Conservation (phyloP, 208 protist genomes). For the Phytomonas sp. region DNA sequence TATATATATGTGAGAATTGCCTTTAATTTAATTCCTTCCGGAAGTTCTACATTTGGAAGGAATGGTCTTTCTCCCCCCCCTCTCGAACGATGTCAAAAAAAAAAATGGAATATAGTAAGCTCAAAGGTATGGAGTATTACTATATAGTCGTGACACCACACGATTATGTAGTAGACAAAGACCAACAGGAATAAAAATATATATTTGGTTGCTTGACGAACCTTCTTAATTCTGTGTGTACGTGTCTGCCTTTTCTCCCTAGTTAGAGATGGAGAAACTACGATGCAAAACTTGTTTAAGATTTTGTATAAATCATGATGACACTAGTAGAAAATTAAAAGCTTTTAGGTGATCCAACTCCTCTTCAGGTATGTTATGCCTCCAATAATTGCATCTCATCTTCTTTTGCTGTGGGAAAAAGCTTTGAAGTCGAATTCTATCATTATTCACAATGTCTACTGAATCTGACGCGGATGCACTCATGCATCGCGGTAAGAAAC, state of each 20-base stretch:
- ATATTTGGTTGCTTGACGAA: neutral
- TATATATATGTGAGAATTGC: neutral
- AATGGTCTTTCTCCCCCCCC: conserved; percentile 3
- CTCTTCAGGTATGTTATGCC: neutral
- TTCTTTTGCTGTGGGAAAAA: neutral
- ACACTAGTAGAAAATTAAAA: neutral
- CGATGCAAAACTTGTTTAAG: neutral
- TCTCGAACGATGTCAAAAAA: neutral
- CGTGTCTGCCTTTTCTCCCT: neutral
- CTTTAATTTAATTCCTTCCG: neutral
- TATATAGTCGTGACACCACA: neutral
- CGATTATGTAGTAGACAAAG: neutral
- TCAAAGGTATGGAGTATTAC: neutral
- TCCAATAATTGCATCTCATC: neutral
- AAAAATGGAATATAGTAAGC: neutral
- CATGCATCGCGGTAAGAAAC: conserved; percentile 46
- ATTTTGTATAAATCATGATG: neutral
- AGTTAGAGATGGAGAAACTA: neutral
- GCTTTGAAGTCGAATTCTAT: conserved; percentile 10
- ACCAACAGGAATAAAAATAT: neutral
- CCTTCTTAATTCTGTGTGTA: neutral
- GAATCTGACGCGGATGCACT: conserved; percentile 43
- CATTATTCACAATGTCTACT: conserved; percentile 3
- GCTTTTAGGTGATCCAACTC: neutral
- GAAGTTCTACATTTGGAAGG: conserved; percentile 8